Evolutionary conservation across 129 eudicot species (phyloP).

Genomic region (carrot (Daucus carota)): DH1_v3.0 NC_030385.2:37137001-37137500

Average conservation of each 20-base stretch:
- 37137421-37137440: not conserved
- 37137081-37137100: slow-evolving; percentile 69
- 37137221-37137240: not conserved
- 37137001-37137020: slow-evolving; percentile 82
- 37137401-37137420: not conserved
- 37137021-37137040: slow-evolving; percentile 88
- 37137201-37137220: not conserved
- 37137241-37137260: not conserved
- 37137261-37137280: not conserved
- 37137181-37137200: not conserved
- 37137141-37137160: not conserved
- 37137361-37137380: not conserved
- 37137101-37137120: not conserved
- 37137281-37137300: not conserved
- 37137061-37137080: slow-evolving; percentile 94
- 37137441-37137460: slow-evolving; percentile 44
- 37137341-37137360: not conserved
- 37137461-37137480: slow-evolving; percentile 94
- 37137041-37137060: slow-evolving; percentile 90
- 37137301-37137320: not conserved
- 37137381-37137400: not conserved
- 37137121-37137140: not conserved
- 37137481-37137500: slow-evolving; percentile 93
- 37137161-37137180: not conserved
- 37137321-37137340: not conserved